Base-by-base conservation (phyloP, 2,329 filamentous ascomycete genomes). In the Calonectria multiphialidica region DNA sequence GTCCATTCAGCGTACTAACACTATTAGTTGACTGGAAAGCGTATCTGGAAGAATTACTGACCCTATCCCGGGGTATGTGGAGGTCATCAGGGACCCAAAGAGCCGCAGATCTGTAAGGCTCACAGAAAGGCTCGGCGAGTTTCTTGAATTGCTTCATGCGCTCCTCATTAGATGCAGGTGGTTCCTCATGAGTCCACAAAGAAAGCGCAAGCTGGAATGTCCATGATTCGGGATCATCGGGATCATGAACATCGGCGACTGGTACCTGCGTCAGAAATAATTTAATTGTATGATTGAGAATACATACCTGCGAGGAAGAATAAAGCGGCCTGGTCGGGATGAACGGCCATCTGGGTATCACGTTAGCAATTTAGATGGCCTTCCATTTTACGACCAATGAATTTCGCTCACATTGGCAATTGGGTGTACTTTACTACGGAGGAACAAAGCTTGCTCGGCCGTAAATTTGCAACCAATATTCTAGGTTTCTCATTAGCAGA, bases 131-230 rank as follows among this genome's bases (percentile, higher is more conserved):
- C 50, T 57, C 50, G 5, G 50, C 30, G 18, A 57, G 50, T 33
- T 57, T 18, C 30, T 57, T 57, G 30, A 57, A 57, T 16, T 35
- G 30, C 18, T 57, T 57, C 50, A 57, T 57, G 18, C 50, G 50
- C n/a, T 57, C 50, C 18, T 57, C 50, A 13, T 57, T 57, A 4
- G 50, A 57, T n/a, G 18, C 30, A 25, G 50, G 30, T 3, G 30
- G 30, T 23, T 57, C 50, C 21, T 57, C 50, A 15, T 57, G 3
- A 2, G 50, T 57, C 50, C 50, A 57, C 16, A 35, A 15, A 21
- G 50, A 57, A 57, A 57, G 50, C 12, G 50, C 50, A 57, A 57
- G 50, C 21, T 57, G 50, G 18, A 57, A 57, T 21, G 50, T 57
- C 50, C 50, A 57, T 9, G 50, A 57, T 25, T 37, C 50, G 18